Evolutionary conservation across 2,329 filamentous ascomycete species (phyloP), one percentile per base, ranked within the genome.

Genomic region (Fusarium sp.): DNA sequence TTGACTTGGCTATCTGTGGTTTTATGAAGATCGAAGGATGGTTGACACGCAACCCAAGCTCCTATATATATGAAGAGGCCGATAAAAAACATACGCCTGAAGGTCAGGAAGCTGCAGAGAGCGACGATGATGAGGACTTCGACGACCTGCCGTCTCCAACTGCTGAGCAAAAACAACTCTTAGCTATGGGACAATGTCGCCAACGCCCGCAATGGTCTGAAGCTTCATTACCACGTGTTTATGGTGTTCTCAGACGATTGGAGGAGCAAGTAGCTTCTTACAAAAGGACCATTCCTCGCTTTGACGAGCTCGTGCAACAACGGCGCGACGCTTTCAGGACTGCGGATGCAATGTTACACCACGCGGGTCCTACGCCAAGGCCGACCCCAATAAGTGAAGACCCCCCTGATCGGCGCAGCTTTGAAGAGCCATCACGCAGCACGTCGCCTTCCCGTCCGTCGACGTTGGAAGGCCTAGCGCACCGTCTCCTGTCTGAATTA

Each of bases 1-100:
- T 97, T 29, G 92, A 93, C 70, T 84, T 99, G 43, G 92, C 92
- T 13, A 90, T 92, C 1, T 98, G 96, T 73, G 92, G 94, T 8
- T 92, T 93, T 68, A 91, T 97, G 76, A 89, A 90, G 22, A 85
- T 98, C 15, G 94, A 98, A 76, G 92, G 92, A n/a, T 99, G 96
- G 95, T 83, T 98, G 30, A 84, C 95, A 8, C 90, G 93, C 18
- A 89, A 91, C 56, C 92, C 92, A 6, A 84, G 90, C 75, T 81
- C 83, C 8, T 92, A 88, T 62, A 83, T 84, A 11, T 84, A 85
- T 49, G 67, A 81, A 77, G 67, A 85, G 79, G 58, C 84, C 73
- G 68, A 84, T 75, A 74, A 55, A 10, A 55, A 55, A 38, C 55
- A 22, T 8, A 58, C 52, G 15, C 18, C 57, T 6, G 22, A 46